Evolutionary conservation across 2,329 filamentous ascomycete species (phyloP).

Genomic region (Sporothrix luriei): DNA sequence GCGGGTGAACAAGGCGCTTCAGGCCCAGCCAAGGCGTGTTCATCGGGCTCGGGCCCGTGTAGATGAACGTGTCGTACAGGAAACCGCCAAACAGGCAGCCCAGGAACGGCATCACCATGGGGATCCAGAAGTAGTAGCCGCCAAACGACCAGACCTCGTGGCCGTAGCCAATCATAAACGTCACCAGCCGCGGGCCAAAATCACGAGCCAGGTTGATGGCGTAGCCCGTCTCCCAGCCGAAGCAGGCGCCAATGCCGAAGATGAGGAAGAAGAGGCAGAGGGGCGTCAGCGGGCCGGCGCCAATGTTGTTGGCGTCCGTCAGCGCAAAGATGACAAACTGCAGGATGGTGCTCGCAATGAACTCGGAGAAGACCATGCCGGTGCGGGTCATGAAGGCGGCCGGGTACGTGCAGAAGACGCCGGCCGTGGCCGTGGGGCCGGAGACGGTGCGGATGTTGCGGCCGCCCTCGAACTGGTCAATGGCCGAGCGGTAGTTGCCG

Average conservation of each 20-base stretch:
- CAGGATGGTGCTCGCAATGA: slow-evolving; percentile 61
- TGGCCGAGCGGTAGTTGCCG: slow-evolving; percentile 59
- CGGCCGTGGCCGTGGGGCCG: slow-evolving; percentile 54
- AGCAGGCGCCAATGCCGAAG: slow-evolving; percentile 56
- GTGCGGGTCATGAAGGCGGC: slow-evolving; percentile 53
- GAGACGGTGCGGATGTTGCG: slow-evolving; percentile 41
- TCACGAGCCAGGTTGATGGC: slow-evolving; percentile 63
- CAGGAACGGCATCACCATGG: slow-evolving; percentile 70
- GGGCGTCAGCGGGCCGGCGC: slow-evolving; percentile 52
- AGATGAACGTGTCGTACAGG: slow-evolving; percentile 69
- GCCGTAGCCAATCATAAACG: slow-evolving; percentile 53
- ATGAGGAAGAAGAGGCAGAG: slow-evolving; percentile 52
- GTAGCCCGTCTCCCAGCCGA: slow-evolving; percentile 57
- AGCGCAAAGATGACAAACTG: slow-evolving; percentile 60
- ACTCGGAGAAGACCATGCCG: slow-evolving; percentile 61
- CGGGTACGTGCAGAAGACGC: slow-evolving; percentile 59
- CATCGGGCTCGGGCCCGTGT: slow-evolving; percentile 69
- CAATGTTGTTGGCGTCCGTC: slow-evolving; percentile 62
- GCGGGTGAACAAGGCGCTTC: slow-evolving; percentile 50
- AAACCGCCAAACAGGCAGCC: slow-evolving; percentile 66
- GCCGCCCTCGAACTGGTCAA: slow-evolving; percentile 39
- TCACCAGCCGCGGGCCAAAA: slow-evolving; percentile 61
- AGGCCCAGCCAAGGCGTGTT: slow-evolving; percentile 69
- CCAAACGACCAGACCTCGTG: slow-evolving; percentile 36
- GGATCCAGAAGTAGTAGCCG: slow-evolving; percentile 52